Percentiles rank a stretch among this genome's conserved stretches.
Conservation (phyloP, 2,329 filamentous ascomycete species). For the Fusarium lateritium region DNA sequence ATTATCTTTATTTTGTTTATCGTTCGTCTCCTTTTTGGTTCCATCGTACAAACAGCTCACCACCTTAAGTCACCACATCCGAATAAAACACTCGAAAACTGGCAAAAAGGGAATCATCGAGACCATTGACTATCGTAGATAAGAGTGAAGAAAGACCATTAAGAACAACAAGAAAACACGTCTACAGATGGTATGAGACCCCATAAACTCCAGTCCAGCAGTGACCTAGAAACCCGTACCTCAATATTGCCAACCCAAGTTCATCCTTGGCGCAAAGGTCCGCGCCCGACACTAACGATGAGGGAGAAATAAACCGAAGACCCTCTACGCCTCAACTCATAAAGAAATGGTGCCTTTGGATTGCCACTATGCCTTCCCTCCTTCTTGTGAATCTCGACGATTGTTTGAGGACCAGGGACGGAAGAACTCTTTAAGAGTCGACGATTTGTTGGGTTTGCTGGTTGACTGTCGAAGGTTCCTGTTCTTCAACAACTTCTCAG, state of each 20-base stretch:
- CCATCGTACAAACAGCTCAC: constrained; percentile 14
- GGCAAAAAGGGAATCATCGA: constrained; percentile 31
- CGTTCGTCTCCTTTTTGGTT: constrained; percentile 7
- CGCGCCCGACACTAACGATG: constrained; percentile 22
- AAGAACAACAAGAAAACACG: constrained; percentile 35
- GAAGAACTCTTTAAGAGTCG: constrained; percentile 16
- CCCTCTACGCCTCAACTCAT: constrained; percentile 34
- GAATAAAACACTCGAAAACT: constrained; percentile 19
- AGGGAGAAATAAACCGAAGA: constrained; percentile 13
- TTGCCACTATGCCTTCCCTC: constrained; percentile 23
- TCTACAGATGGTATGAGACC: constrained; percentile 49
- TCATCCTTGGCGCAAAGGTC: constrained; percentile 27
- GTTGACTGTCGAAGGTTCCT: constrained; percentile 48
- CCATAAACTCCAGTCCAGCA: constrained; percentile 47
- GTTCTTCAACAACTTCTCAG: constrained; percentile 55
- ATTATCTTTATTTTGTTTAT: constrained; percentile 9
- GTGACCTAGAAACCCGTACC: constrained; percentile 38
- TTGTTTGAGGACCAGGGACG: constrained; percentile 46
- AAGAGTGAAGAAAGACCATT: constrained; percentile 24
- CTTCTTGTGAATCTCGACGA: constrained; percentile 21
- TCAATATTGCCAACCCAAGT: constrained; percentile 39
- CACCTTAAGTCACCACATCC: constrained; percentile 1
- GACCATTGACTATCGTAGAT: constrained; percentile 42
- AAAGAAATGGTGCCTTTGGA: constrained; percentile 24
- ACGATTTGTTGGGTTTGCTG: constrained; percentile 44